Conservation (phyloP, 176 grass and related monocot species). For the Carex littledalei region DNA sequence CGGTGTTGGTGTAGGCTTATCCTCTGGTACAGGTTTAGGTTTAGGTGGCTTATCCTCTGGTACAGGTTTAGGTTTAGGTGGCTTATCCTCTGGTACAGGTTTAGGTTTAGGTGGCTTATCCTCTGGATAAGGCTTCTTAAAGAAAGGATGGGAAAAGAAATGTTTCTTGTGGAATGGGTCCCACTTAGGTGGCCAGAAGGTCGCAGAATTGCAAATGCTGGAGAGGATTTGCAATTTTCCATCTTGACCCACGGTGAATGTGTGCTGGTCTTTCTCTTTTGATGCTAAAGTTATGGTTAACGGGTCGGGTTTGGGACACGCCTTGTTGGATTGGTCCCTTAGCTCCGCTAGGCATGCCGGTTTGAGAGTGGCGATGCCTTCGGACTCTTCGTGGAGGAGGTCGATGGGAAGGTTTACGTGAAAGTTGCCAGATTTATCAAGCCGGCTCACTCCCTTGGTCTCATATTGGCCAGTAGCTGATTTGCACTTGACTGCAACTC, state of each 20-base stretch:
- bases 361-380: background rate
- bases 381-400: conserved; percentile 10
- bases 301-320: background rate
- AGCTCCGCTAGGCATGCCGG: background rate
- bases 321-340: conserved; percentile 10
- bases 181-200: conserved; percentile 15
- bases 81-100: background rate
- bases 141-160: background rate
- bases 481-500: conserved; percentile 23
- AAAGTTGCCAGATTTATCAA: conserved; percentile 19
- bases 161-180: conserved; percentile 17
- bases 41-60: background rate
- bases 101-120: background rate
- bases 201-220: conserved; percentile 11
- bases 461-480: conserved; percentile 6
- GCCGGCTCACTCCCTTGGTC: conserved; percentile 12
- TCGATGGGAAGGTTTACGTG: conserved; percentile 6
- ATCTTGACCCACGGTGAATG: conserved; percentile 1
- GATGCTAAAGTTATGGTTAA: conserved; percentile 19
- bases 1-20: background rate
- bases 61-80: background rate
- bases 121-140: background rate
- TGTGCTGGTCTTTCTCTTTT: conserved; percentile 17
- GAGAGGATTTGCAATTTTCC: conserved; percentile 10
- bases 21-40: background rate